Base-by-base conservation (phyloP, 2,329 filamentous ascomycete species). In the Huntiella bhutanensis region DNA sequence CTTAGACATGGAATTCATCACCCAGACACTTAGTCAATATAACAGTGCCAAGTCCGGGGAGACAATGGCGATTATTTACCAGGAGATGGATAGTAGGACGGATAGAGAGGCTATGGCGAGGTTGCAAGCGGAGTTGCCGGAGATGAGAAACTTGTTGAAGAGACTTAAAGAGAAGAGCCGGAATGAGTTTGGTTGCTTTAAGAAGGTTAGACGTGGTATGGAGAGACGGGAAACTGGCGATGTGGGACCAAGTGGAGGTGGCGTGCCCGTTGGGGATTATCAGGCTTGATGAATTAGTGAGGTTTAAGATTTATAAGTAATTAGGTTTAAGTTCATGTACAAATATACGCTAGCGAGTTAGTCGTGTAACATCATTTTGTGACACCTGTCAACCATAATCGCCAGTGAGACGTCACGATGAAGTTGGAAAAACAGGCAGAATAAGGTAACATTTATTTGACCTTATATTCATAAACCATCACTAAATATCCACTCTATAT, bases 1-100 rank as follows among this genome's bases (percentile, higher is more conserved):
- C 0, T 74, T 98, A 1, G 91, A 98, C 57, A 87, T 95, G 1
- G 91, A 98, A 62, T 96, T 98, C 58, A 79, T 96, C 48, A 84
- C 87, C 1, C 91, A 98, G 65, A 95, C 88, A 4, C 71, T 98
- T 33, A 82, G 75, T 51, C 80, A 87, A 54, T 98, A 92, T 61
- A 91, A 84, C 0, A 91, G 84, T 0, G 82, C 93, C 48, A 72
- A 76, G 43, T 84, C 86, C 3, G 77, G 77, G 5, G 77, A 87
- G 58, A 70, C 83, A 11, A 91, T 96, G 64, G 81, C 81, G 54
- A 77, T 87, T 59, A 88, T 98, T 41, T 98, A 96, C 61, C 75
- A 91, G 53, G 85, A 91, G 58, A 67, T 98, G 12, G 91, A 98
- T 59, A 73, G 76, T 50, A 77, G 86, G 43, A 96, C 91, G 45